Evolutionary conservation across 257 asterid species (phyloP).

Genomic region (Penstemon barbatus): DNA sequence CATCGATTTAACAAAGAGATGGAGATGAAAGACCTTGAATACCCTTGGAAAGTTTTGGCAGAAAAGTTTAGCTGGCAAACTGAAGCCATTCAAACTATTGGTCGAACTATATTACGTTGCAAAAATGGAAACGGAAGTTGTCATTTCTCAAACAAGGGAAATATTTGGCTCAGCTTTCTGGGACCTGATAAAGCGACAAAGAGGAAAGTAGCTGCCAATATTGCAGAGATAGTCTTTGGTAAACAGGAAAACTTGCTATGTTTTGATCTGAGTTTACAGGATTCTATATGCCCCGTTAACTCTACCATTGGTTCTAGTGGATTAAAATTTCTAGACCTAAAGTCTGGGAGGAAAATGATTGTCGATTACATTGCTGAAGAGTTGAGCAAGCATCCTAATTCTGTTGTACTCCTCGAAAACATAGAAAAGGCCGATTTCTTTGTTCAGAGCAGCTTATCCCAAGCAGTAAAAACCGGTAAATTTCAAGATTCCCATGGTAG

Average conservation of each 20-base stretch:
- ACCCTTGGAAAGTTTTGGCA: constrained; percentile 58
- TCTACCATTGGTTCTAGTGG: constrained; percentile 46
- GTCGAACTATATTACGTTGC: constrained; percentile 54
- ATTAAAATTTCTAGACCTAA: constrained; percentile 34
- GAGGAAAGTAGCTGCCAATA: constrained; percentile 62
- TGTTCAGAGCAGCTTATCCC: constrained; percentile 63
- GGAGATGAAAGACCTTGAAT: constrained; percentile 46
- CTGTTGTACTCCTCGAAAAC: constrained; percentile 74
- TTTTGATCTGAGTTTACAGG: constrained; percentile 51
- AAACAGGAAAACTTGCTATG: constrained; percentile 45
- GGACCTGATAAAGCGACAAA: constrained; percentile 91
- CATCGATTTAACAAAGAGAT: constrained; percentile 38
- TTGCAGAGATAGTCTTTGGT: constrained; percentile 71
- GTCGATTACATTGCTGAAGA: constrained; percentile 78
- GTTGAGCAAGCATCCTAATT: constrained; percentile 57
- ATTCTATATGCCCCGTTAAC: constrained; percentile 31
- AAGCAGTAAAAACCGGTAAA: constrained; percentile 70
- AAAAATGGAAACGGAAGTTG: constrained; percentile 47
- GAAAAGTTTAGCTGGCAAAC: constrained; percentile 75
- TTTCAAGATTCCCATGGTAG: constrained; percentile 71
- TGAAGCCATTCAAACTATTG: constrained; percentile 61
- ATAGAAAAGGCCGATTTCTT: constrained; percentile 77
- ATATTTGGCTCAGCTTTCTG: constrained; percentile 72
- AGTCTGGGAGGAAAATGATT: constrained; percentile 61
- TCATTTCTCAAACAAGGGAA: constrained; percentile 52